Evolutionary conservation across 352 stramenopile species (phyloP).

Genomic region (Globisporangium spinosum): DNA sequence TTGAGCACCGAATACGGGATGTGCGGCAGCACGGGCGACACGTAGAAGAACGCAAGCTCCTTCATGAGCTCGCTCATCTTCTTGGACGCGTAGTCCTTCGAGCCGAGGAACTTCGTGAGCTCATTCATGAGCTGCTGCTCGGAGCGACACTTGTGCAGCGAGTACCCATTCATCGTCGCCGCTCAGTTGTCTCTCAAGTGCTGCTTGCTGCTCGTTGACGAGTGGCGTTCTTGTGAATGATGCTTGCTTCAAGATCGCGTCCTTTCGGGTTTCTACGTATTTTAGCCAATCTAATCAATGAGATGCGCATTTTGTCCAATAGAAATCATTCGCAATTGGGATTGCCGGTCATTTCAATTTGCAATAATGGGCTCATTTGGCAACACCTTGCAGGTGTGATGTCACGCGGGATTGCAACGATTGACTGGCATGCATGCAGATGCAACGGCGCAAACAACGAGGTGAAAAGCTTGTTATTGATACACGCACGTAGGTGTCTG

Average conservation of each 20-base stretch:
- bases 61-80: slow-evolving; percentile 66
- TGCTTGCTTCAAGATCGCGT: not conserved
- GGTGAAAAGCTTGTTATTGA: not conserved
- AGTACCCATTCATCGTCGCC: slow-evolving; percentile 57
- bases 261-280: not conserved
- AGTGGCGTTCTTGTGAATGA: not conserved
- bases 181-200: not conserved
- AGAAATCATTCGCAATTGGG: not conserved
- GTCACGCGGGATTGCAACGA: not conserved
- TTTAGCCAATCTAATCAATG: not conserved
- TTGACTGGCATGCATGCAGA: not conserved
- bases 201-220: not conserved
- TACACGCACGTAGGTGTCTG: not conserved
- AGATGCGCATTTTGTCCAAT: not conserved
- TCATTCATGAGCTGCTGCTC: slow-evolving; percentile 86
- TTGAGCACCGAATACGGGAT: slow-evolving; percentile 65
- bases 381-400: too few relatives aligned
- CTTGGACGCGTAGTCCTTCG: slow-evolving; percentile 64
- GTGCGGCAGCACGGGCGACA: slow-evolving; percentile 40
- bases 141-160: slow-evolving; percentile 66
- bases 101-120: slow-evolving; percentile 50
- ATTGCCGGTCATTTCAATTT: not conserved
- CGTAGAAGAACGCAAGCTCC: slow-evolving; percentile 75
- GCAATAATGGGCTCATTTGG: too few relatives aligned
- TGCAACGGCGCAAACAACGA: not conserved